Evolutionary conservation across 805 yeast genomes (phyloP).

Genomic region (Myxozyma nipponensis): DNA sequence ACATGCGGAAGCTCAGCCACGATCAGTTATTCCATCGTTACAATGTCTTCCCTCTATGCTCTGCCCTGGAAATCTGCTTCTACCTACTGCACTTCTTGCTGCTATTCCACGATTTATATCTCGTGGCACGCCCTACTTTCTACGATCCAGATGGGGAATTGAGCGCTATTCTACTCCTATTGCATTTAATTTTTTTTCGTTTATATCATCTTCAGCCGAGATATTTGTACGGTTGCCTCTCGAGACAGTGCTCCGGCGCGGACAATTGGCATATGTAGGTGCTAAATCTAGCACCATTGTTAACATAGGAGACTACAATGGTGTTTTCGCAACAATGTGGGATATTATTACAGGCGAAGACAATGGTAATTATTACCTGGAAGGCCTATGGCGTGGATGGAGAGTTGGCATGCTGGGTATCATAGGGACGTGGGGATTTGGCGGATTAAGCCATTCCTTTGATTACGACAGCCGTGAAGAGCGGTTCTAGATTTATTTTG

Average conservation of each 20-base stretch:
- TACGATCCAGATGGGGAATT: constrained; percentile 58
- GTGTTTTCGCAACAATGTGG: constrained; percentile 53
- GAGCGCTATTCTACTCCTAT: constrained; percentile 64
- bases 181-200: constrained; percentile 53
- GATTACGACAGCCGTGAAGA: constrained; percentile 19
- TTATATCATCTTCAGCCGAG: constrained; percentile 62
- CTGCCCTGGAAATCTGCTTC: constrained; percentile 57
- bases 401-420: constrained; percentile 75
- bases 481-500: constrained; percentile 11
- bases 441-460: constrained; percentile 42
- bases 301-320: constrained; percentile 53
- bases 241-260: constrained; percentile 79
- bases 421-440: constrained; percentile 78
- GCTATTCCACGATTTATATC: constrained; percentile 57
- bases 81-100: constrained; percentile 68
- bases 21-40: constrained; percentile 72
- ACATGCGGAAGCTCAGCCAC: constrained; percentile 46
- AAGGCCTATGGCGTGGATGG: constrained; percentile 83
- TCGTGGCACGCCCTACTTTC: constrained; percentile 60
- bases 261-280: constrained; percentile 67
- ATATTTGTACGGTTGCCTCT: constrained; percentile 76
- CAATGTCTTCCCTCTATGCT: constrained; percentile 47
- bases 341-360: constrained; percentile 44
- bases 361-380: constrained; percentile 46
- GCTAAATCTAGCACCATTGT: constrained; percentile 47